A percentile compares a stretch with the other conserved stretches of the same genome.
Evolutionary conservation across 2,329 filamentous ascomycete genomes (phyloP).

Genomic region (Diaporthe sp.): DNA sequence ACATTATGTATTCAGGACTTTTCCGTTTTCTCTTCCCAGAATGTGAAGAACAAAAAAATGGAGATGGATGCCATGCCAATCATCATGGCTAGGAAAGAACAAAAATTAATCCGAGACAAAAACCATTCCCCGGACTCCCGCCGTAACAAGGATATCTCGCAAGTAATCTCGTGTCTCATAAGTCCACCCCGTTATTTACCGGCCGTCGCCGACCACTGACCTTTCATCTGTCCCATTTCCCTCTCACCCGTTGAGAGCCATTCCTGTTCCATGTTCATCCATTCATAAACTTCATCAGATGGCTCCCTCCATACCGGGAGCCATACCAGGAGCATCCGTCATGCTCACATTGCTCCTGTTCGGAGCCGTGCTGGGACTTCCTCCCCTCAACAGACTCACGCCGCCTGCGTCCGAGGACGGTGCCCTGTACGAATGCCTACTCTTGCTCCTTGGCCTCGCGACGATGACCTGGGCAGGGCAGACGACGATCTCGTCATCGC

Average conservation of each 20-base stretch:
- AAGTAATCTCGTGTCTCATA: slow-evolving; percentile 35
- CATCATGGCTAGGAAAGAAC: background rate
- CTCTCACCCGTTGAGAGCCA: background rate
- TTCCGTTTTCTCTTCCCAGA: slow-evolving; percentile 17
- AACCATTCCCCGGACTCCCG: slow-evolving; percentile 31
- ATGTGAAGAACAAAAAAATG: background rate
- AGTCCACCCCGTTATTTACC: background rate
- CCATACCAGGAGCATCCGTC: slow-evolving; percentile 47
- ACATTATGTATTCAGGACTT: slow-evolving; percentile 30
- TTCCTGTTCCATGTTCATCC: background rate
- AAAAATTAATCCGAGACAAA: slow-evolving; percentile 3
- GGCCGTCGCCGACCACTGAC: slow-evolving; percentile 19
- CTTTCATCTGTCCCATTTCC: slow-evolving; percentile 1
- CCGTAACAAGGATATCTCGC: slow-evolving; percentile 39
- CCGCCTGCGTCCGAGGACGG: slow-evolving; percentile 68
- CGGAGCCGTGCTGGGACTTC: slow-evolving; percentile 50
- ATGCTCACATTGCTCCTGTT: slow-evolving; percentile 55
- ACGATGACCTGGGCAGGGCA: slow-evolving; percentile 95
- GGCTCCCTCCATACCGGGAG: slow-evolving; percentile 50
- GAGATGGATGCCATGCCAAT: background rate
- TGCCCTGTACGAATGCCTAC: slow-evolving; percentile 53
- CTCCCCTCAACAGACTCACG: slow-evolving; percentile 51
- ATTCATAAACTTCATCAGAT: slow-evolving; percentile 45
- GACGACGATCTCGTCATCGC: slow-evolving; percentile 95
- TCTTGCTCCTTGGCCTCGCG: slow-evolving; percentile 62